Evolutionary conservation across 305 asterid genomes (phyloP), one percentile per base, ranked within the genome.

Genomic region (Caryopteris hybrid): DNA sequence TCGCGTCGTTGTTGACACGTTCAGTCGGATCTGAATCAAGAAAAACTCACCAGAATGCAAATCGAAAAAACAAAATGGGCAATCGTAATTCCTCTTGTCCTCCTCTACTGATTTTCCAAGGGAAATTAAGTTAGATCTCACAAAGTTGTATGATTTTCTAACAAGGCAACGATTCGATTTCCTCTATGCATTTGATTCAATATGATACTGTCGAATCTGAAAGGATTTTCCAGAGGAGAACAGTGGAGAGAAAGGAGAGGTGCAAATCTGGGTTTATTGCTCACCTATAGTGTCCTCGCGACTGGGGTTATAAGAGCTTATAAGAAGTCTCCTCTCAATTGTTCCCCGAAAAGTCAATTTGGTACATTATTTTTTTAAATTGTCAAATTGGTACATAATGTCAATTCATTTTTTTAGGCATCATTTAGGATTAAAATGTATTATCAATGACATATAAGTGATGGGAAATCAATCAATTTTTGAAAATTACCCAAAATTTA

Each of bases 261-360:
- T 55, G 76, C 70, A 73, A 76, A 73, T 72, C 69, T 76, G 85
- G 83, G 83, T 78, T 75, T 72, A 75, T 68, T 76, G 63, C 80
- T 72, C 80, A 41, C 75, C 51, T 46, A 33, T 55, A 71, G 57
- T 64, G 23, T 46, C 61, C 36, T 65, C 46, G 73, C 63, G 72
- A 53, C 57, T 21, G 11, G 58, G 69, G 53, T 14, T 36, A 34
- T 23, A 61, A 72, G 48, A 23, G 61, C 68, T 63, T 71, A 27
- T 63, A 51, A 39, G 18, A 41, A 47, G 21, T 65, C 48, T 56
- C 53, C 58, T 42, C 67, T n/a, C 27, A 48, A 50, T 18, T 68
- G 43, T 74, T 60, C 22, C 38, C 27, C 3, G 16, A 39, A 51
- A 63, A 23, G 23, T 71, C 70, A 51, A 29, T 56, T 54, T 18